Base-by-base conservation (phyloP, 2,329 filamentous ascomycete species). In the Fusarium solani-melongenae region DNA sequence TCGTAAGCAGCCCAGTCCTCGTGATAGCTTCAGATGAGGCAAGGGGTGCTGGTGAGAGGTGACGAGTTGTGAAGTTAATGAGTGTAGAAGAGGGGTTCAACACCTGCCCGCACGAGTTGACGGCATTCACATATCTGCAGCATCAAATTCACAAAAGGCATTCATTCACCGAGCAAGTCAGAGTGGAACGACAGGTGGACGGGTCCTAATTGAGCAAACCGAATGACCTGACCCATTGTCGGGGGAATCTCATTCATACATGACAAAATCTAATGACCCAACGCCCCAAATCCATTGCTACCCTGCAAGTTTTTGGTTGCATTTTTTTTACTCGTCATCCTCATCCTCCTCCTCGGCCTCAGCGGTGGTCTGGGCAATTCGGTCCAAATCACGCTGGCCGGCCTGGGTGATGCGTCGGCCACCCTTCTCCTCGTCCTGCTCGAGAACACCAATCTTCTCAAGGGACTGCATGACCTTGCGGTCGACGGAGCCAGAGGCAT, bases 381-480 rank as follows among this genome's bases (percentile, higher is more conserved):
- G 96, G 90, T 98, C 96, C 91, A 99, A 91, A 93, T 99, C 96
- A 90, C 96, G 94, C 92, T 98, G 95, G 84, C 96, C 96, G 83
- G 92, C 92, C 91, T 98, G 95, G 82, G 96, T 98, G 88, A 99
- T 98, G 86, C 96, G 92, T 84, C 96, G 94, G 83, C 96, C 96
- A 87, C 96, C 96, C 92, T 98, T 98, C 79, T 98, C 96, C 91
- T 98, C 96, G 82, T 98, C 96, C 83, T 93, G 89, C 93, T 99
- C 96, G 75, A 99, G 89, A 81, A 99, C 95, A 86, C 96, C 95
- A 82, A 99, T 98, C 93, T 98, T 98, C 93, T 98, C 96, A 69
- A 99, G 93, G 73, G 95, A 90, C 91, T 99, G 96, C 86, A 98
- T 89, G 84, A 97, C 90, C 91, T 98, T 98, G 87, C 96, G 95